phyloP scores from a whole-genome alignment of 805 yeast genomes.

The Kazachstania martiniae region DNA sequence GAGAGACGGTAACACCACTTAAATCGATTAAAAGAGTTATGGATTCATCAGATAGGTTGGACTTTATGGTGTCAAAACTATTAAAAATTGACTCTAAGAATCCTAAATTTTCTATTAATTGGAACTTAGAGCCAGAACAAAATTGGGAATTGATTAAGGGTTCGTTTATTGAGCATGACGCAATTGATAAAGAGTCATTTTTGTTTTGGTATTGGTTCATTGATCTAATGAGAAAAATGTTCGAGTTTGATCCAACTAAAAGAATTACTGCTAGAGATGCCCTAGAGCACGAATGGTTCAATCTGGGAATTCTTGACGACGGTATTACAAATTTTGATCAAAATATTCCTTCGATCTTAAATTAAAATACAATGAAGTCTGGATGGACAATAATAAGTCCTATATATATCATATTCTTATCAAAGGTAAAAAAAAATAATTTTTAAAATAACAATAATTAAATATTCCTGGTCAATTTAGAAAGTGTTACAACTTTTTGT shows the following conservation, averaged over 20 bases:
- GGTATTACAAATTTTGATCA: constrained; percentile 31
- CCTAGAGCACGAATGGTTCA: constrained; percentile 74
- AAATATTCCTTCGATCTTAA: too few species aligned
- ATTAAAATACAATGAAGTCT: too few species aligned
- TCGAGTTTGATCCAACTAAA: constrained; percentile 60
- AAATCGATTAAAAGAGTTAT: constrained; percentile 24
- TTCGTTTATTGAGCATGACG: constrained; percentile 2
- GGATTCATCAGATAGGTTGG: constrained; percentile 23
- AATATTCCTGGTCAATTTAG: background rate
- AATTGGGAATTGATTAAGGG: constrained; percentile 21
- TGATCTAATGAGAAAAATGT: constrained; percentile 55
- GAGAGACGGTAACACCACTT: constrained; percentile 19
- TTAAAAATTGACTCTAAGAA: constrained; percentile 20
- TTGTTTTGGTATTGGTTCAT: constrained; percentile 76
- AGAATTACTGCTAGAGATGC: constrained; percentile 72
- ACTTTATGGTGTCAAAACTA: constrained; percentile 20
- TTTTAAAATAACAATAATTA: background rate
- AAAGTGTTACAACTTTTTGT: background rate
- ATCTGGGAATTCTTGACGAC: constrained; percentile 47
- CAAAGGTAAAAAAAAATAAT: background rate
- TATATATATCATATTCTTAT: too few species aligned
- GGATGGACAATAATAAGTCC: too few species aligned
- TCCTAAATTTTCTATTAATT: constrained; percentile 19
- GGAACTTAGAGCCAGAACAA: constrained; percentile 22
- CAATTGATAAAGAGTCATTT: constrained; percentile 46